Evolutionary conservation across 2,329 filamentous ascomycete genomes (phyloP).

Genomic region (Tolypocladium guangdongense): DNA sequence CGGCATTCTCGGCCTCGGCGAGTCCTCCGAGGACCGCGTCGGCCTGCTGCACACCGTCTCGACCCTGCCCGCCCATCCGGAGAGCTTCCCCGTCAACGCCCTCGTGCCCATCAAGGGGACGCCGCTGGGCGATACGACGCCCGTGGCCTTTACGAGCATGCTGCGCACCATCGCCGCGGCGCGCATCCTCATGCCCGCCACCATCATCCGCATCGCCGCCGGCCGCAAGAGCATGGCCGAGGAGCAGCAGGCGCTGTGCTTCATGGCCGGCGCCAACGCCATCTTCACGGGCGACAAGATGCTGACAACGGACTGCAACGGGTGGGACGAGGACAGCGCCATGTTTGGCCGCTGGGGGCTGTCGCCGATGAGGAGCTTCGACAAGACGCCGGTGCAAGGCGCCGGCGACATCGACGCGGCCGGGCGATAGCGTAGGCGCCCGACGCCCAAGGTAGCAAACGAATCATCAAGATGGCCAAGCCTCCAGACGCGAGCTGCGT

Average conservation of each 20-base stretch:
- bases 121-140: conserved; percentile 63
- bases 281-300: conserved; percentile 94
- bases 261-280: conserved; percentile 86
- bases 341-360: conserved; percentile 81
- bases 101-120: conserved; percentile 87
- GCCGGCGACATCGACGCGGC: conserved; percentile 6
- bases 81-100: conserved; percentile 86
- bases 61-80: conserved; percentile 70
- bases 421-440: neutral
- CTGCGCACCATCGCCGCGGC: conserved; percentile 78
- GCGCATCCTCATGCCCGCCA: conserved; percentile 69
- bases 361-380: conserved; percentile 57
- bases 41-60: conserved; percentile 75
- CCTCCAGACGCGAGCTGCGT: too few relatives aligned
- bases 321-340: conserved; percentile 76
- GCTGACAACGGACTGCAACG: conserved; percentile 84
- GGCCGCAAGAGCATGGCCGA: conserved; percentile 76
- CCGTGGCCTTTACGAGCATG: conserved; percentile 67
- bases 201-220: conserved; percentile 79
- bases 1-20: conserved; percentile 77
- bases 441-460: neutral
- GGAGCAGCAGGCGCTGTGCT: conserved; percentile 81
- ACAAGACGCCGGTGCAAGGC: conserved; percentile 18
- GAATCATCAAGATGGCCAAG: neutral
- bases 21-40: conserved; percentile 67